Conservation (phyloP, 2,329 filamentous ascomycete genomes). For the Diaporthe eres region DNA sequence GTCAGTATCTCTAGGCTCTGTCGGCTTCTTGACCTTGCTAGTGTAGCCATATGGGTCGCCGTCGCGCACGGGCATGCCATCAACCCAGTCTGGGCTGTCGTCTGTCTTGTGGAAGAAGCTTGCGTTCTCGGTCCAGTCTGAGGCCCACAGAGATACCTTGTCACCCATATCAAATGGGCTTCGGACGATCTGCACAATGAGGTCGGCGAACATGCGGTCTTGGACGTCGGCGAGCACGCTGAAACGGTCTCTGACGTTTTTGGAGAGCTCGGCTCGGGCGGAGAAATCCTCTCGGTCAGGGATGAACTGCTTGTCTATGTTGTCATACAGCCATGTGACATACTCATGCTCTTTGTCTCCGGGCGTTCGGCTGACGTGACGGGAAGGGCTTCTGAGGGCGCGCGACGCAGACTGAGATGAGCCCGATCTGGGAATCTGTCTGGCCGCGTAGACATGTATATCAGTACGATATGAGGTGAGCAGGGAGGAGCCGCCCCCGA, state of each 20-base stretch:
- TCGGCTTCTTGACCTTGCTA: conserved; percentile 47
- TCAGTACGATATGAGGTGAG: conserved; percentile 56
- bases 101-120: conserved; percentile 68
- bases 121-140: conserved; percentile 84
- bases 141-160: conserved; percentile 77
- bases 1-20: conserved; percentile 42
- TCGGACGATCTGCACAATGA: conserved; percentile 79
- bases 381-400: conserved; percentile 48
- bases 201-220: conserved; percentile 72
- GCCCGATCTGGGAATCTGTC: background rate
- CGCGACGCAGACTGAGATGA: conserved; percentile 19
- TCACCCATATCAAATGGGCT: conserved; percentile 60
- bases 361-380: conserved; percentile 42
- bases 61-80: conserved; percentile 53
- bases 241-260: conserved; percentile 69
- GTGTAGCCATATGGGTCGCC: conserved; percentile 72
- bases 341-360: conserved; percentile 56
- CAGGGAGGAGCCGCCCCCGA: conserved; percentile 55
- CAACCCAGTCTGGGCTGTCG: conserved; percentile 48
- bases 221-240: conserved; percentile 74
- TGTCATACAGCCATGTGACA: conserved; percentile 63
- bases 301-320: conserved; percentile 58
- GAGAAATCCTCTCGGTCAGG: conserved; percentile 62
- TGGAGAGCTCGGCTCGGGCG: conserved; percentile 53
- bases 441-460: conserved; percentile 59